phyloP scores from a whole-genome alignment of 202 grass and related monocot species.

The Bolboschoenoplectus hybrid region DNA sequence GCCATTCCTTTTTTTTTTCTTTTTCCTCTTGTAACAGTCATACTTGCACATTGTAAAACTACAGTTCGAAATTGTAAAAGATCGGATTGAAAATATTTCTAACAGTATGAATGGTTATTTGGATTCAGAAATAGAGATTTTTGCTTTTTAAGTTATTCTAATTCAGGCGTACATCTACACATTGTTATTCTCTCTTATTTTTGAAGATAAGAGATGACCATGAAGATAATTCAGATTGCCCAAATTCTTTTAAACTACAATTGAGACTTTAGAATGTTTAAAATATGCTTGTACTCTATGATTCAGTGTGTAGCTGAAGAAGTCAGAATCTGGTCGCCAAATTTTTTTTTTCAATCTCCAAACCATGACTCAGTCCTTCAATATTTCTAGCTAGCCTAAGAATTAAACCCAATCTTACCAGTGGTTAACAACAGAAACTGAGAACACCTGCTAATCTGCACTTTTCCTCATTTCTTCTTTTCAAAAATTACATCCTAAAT shows the following conservation, averaged over 20 bases:
- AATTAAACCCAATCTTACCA: not conserved
- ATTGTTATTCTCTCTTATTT: no score
- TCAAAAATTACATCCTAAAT: not conserved
- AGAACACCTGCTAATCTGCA: not conserved
- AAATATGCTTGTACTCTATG: not conserved
- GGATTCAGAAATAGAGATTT: no score
- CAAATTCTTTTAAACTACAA: no score
- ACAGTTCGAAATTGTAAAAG: not conserved
- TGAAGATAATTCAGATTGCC: no score
- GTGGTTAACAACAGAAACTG: not conserved
- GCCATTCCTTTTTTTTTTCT: no score
- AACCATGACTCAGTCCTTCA: not conserved
- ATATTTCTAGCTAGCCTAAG: not conserved
- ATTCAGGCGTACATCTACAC: no score
- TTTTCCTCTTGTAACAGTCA: no score
- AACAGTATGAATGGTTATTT: not conserved
- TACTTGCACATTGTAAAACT: not conserved
- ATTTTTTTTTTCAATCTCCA: no score
- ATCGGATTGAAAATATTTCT: not conserved
- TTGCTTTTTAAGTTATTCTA: no score
- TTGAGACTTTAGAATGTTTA: not conserved
- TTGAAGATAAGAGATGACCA: no score
- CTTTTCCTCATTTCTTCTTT: not conserved
- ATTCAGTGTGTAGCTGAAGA: no score
- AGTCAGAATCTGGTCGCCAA: no score